Percentiles rank a stretch among this genome's conserved stretches.
Evolutionary conservation across 257 asterid species (phyloP).

Genomic region (Avicennia marina): DNA sequence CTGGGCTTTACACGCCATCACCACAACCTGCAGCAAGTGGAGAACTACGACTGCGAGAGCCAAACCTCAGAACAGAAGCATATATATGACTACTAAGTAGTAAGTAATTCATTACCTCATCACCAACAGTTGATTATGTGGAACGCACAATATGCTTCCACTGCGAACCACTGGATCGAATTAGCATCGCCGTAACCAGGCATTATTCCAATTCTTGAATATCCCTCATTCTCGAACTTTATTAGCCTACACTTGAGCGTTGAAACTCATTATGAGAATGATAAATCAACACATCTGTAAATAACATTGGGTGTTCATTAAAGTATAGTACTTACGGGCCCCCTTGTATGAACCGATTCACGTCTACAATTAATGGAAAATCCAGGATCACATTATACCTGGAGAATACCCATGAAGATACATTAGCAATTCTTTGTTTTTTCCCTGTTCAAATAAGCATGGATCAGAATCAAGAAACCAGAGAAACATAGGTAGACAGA

Average conservation of each 20-base stretch:
- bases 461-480: background rate
- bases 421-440: background rate
- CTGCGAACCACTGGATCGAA: slow-evolving; percentile 44
- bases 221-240: slow-evolving; percentile 9
- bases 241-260: slow-evolving; percentile 6
- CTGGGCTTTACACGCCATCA: slow-evolving; percentile 34
- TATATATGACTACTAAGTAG: too few relatives aligned
- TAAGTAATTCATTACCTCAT: slow-evolving; percentile 30
- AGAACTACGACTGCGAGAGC: background rate
- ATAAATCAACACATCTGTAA: too few relatives aligned
- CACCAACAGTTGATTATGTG: slow-evolving; percentile 41
- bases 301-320: too few relatives aligned
- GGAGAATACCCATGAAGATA: background rate
- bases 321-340: slow-evolving; percentile 36
- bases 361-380: slow-evolving; percentile 30
- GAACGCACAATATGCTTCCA: slow-evolving; percentile 36
- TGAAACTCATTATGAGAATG: background rate
- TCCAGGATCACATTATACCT: slow-evolving; percentile 46
- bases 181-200: slow-evolving; percentile 49
- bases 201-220: slow-evolving; percentile 41
- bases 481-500: background rate
- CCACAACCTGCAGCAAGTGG: slow-evolving; percentile 28
- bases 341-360: slow-evolving; percentile 30
- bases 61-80: too few relatives aligned
- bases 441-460: too few relatives aligned